Conservation (phyloP, 352 stramenopile genomes). For the Vaucheria bursata region DNA sequence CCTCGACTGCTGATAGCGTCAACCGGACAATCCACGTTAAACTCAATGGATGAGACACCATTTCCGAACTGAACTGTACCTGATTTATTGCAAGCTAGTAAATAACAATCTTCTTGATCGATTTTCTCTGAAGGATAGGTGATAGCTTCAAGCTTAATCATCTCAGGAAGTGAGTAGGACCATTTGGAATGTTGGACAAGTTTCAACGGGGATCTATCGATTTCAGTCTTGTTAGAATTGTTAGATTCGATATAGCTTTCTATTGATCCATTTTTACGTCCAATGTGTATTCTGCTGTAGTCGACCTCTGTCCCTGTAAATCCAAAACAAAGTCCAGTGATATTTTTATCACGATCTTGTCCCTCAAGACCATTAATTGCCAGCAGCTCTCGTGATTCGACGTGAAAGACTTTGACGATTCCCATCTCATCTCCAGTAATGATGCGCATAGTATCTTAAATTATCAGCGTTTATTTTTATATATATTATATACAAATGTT, state of each 20-base stretch:
- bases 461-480: background rate
- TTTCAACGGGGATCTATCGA: background rate
- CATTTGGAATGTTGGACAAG: background rate
- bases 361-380: slow-evolving; percentile 16
- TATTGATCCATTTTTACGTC: slow-evolving; percentile 10
- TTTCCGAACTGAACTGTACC: slow-evolving; percentile 20
- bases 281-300: slow-evolving; percentile 32
- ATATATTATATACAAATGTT: too few relatives aligned
- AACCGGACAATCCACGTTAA: background rate
- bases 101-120: slow-evolving; percentile 6
- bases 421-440: slow-evolving; percentile 38
- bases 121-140: background rate
- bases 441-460: slow-evolving; percentile 31
- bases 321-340: slow-evolving; percentile 16
- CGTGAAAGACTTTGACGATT: slow-evolving; percentile 25
- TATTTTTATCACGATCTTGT: slow-evolving; percentile 8
- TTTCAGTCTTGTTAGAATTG: slow-evolving; percentile 1
- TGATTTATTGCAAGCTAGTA: slow-evolving; percentile 19
- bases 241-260: slow-evolving; percentile 24
- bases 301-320: background rate
- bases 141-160: slow-evolving; percentile 10
- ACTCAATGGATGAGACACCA: background rate
- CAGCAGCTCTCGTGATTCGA: slow-evolving; percentile 29
- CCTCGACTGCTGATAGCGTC: background rate
- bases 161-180: slow-evolving; percentile 1